Conservation (phyloP, 345 rosid species). For the Citrus reticulata region DNA sequence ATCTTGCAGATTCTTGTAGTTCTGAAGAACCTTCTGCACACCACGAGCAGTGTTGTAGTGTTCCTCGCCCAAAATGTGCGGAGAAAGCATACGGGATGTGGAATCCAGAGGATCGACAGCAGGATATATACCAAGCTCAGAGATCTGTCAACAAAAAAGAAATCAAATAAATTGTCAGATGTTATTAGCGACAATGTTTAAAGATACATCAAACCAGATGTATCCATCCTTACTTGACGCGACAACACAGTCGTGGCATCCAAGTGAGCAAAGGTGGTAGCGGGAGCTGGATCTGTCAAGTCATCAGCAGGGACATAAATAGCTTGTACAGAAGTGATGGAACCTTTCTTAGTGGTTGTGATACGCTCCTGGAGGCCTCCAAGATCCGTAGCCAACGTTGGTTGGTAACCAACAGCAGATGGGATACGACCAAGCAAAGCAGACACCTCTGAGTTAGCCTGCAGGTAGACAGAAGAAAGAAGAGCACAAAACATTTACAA, state of each 20-base stretch:
- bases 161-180: not conserved
- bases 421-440: conserved; percentile 99
- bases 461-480: conserved; percentile 3
- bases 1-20: conserved; percentile 98
- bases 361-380: conserved; percentile 99
- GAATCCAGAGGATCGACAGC: conserved; percentile 98
- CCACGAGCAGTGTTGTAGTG: conserved; percentile 98
- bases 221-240: conserved; percentile 56
- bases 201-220: not conserved
- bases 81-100: conserved; percentile 97
- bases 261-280: conserved; percentile 99
- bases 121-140: conserved; percentile 99
- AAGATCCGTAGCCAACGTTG: conserved; percentile 97
- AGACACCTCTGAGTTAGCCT: conserved; percentile 99
- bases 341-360: conserved; percentile 98
- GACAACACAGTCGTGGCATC: conserved; percentile 98
- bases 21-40: conserved; percentile 95
- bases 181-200: not conserved
- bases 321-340: conserved; percentile 98
- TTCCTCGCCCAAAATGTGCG: conserved; percentile 89
- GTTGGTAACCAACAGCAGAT: conserved; percentile 99
- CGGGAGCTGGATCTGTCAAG: conserved; percentile 99
- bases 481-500: not conserved
- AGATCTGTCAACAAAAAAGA: conserved; percentile 41
- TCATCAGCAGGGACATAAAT: conserved; percentile 99